Conservation (phyloP, 2,329 filamentous ascomycete genomes). For the Apiospora arundinis region DNA sequence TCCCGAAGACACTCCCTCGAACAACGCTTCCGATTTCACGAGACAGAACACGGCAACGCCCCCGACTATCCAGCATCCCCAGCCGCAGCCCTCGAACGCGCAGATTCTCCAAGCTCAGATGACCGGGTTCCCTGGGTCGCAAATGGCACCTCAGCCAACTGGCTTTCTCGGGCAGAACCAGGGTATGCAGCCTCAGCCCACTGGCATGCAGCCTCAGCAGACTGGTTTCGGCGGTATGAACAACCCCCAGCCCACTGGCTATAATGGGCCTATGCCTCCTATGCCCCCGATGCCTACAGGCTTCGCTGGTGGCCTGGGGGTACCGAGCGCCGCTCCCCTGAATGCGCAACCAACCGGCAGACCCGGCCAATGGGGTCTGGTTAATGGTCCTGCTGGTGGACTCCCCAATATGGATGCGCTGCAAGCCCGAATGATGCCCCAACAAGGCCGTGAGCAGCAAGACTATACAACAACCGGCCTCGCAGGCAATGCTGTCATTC, state of each 20-base stretch:
- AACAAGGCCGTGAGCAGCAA: conserved; percentile 85
- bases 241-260: conserved; percentile 79
- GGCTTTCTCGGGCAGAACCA: conserved; percentile 64
- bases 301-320: conserved; percentile 70
- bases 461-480: conserved; percentile 85
- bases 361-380: conserved; percentile 97
- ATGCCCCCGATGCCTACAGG: conserved; percentile 81
- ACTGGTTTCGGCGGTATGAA: conserved; percentile 71
- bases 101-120: conserved; percentile 70
- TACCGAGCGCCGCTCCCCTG: conserved; percentile 60
- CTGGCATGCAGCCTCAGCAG: conserved; percentile 57
- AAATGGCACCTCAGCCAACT: conserved; percentile 56
- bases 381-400: conserved; percentile 88
- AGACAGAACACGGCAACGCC: conserved; percentile 56
- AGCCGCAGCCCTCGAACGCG: conserved; percentile 76
- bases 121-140: conserved; percentile 67
- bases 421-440: conserved; percentile 96
- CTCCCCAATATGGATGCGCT: conserved; percentile 93
- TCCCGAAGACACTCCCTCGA: conserved; percentile 71
- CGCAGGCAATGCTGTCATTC: conserved; percentile 92
- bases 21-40: conserved; percentile 75
- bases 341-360: conserved; percentile 93
- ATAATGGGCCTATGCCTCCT: conserved; percentile 78
- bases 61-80: conserved; percentile 69
- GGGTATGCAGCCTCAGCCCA: conserved; percentile 47